Percentiles rank a stretch among this genome's conserved stretches.
These are phyloP conservation scores for Chloris gayana DNA, from an alignment of 176 grass and related monocot species.

Conservation along the genomic window DNA sequence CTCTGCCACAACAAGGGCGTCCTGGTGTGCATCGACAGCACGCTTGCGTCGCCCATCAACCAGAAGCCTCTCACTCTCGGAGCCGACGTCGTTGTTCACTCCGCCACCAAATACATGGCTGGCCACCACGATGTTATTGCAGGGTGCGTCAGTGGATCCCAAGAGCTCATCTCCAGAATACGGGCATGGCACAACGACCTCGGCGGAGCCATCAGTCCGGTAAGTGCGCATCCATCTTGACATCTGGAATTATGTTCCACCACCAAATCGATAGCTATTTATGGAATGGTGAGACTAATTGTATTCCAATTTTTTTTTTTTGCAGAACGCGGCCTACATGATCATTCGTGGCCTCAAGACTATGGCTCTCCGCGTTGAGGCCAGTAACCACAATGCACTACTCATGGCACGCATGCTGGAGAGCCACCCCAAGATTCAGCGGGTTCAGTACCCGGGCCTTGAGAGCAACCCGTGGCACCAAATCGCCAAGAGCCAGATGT, in stretches of 20 bases:
- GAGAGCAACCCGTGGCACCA: conserved; percentile 56
- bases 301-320: not conserved
- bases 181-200: conserved; percentile 73
- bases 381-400: conserved; percentile 49
- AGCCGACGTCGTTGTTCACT: conserved; percentile 65
- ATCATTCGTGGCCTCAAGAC: conserved; percentile 68
- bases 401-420: conserved; percentile 58
- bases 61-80: conserved; percentile 66
- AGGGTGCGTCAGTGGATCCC: conserved; percentile 73
- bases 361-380: conserved; percentile 51
- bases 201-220: conserved; percentile 81
- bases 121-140: conserved; percentile 75
- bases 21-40: conserved; percentile 69
- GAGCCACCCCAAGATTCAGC: conserved; percentile 49
- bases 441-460: conserved; percentile 61
- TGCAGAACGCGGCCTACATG: conserved; percentile 61
- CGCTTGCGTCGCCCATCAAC: conserved; percentile 68
- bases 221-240: conserved; percentile 14
- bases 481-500: conserved; percentile 49
- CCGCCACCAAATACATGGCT: conserved; percentile 66
- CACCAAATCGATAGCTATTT: not conserved
- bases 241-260: not conserved
- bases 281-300: not conserved
- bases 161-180: conserved; percentile 56
- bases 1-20: conserved; percentile 52